Conservation (phyloP, 1,284 basidiomycete species). For the Apiotrichum domesticum region DNA sequence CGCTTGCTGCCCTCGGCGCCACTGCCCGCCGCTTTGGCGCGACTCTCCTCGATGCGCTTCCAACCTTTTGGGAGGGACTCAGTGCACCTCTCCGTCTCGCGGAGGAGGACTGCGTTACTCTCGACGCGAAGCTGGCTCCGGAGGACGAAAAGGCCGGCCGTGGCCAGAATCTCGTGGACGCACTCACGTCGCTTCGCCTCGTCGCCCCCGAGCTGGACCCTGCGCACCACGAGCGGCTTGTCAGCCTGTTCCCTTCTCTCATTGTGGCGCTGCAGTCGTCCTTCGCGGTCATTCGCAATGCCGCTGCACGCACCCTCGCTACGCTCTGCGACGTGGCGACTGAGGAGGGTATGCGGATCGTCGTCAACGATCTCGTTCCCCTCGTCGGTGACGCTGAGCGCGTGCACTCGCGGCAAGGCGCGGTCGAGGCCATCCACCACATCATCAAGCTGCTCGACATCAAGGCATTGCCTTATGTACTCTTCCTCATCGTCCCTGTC, state of each 20-base stretch:
- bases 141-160: not conserved
- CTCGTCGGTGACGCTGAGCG: conserved; percentile 72
- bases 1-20: conserved; percentile 72
- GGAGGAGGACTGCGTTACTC: not conserved
- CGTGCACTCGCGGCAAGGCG: conserved; percentile 79
- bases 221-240: conserved; percentile 63
- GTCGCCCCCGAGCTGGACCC: conserved; percentile 70
- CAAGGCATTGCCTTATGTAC: conserved; percentile 92
- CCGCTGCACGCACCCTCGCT: conserved; percentile 78
- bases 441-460: conserved; percentile 88
- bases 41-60: conserved; percentile 66
- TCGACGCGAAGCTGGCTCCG: conserved; percentile 34
- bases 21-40: conserved; percentile 74
- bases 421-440: conserved; percentile 86
- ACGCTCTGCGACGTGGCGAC: conserved; percentile 82
- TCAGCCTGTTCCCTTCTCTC: conserved; percentile 69
- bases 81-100: conserved; percentile 57
- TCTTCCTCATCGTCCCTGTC: conserved; percentile 93
- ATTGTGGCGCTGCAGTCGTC: conserved; percentile 70
- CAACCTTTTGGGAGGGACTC: conserved; percentile 92
- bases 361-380: conserved; percentile 81
- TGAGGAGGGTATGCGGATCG: conserved; percentile 74
- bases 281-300: conserved; percentile 82
- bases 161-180: conserved; percentile 93
- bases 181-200: conserved; percentile 80